Percentiles rank a stretch among this genome's conserved stretches.
These are phyloP conservation scores for Talaromyces trachyspermus DNA, from an alignment of 495 filamentous ascomycete genomes.

Conservation along the genomic window DNA sequence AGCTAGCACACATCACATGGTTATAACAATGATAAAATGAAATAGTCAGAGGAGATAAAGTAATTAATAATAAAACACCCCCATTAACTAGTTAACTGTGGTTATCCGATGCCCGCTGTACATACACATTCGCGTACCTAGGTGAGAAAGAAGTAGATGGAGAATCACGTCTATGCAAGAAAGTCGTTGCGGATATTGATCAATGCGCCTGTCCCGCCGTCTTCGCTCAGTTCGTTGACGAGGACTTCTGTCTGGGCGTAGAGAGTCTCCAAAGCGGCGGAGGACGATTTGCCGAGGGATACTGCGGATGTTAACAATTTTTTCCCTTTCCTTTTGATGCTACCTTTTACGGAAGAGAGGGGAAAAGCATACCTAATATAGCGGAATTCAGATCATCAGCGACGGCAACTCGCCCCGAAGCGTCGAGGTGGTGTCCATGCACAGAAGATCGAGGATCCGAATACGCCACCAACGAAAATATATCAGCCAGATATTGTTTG, in stretches of 20 bases:
- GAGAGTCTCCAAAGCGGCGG: conserved; percentile 78
- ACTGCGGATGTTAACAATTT: conserved; percentile 44
- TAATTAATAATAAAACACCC: too few species aligned
- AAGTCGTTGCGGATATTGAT: conserved; percentile 69
- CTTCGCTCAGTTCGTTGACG: conserved; percentile 71
- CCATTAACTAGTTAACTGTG: too few species aligned
- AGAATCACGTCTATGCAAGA: too few species aligned
- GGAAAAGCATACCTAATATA: conserved; percentile 74
- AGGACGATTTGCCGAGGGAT: conserved; percentile 81
- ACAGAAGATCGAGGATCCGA: conserved; percentile 65
- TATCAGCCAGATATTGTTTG: conserved; percentile 68
- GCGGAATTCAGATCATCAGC: conserved; percentile 94
- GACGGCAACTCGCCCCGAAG: conserved; percentile 65
- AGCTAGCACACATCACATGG: too few species aligned
- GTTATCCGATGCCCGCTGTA: too few species aligned
- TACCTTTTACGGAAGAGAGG: too few species aligned
- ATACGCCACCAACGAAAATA: conserved; percentile 86
- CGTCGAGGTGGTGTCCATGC: conserved; percentile 73
- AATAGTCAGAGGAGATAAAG: too few species aligned
- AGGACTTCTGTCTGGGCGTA: conserved; percentile 83
- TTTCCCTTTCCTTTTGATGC: background rate
- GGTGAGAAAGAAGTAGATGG: too few species aligned
- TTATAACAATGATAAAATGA: too few species aligned
- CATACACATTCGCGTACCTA: too few species aligned
- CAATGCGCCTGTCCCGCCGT: conserved; percentile 81